phyloP scores from a whole-genome alignment of 2,329 filamentous ascomycete genomes.

The Lasiodiplodia citricola region DNA sequence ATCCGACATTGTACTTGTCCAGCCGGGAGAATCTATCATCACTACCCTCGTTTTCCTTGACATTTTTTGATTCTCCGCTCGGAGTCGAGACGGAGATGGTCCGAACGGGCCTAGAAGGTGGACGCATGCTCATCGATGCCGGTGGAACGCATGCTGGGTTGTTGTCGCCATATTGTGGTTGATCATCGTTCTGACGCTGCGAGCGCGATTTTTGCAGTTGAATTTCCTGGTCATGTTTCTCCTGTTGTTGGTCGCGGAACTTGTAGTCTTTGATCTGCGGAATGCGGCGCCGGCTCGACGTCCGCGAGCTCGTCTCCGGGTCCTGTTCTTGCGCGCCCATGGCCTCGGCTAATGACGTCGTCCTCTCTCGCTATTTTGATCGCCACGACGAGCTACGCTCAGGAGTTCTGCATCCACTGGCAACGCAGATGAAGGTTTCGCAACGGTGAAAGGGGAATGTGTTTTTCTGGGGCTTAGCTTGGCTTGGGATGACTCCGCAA shows the following conservation, averaged over 20 bases:
- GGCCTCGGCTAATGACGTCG: not conserved
- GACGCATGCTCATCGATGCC: constrained; percentile 10
- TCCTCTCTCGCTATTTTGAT: not conserved
- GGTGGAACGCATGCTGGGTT: constrained; percentile 20
- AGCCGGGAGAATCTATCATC: not conserved
- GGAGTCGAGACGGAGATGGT: not conserved
- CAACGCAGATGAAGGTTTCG: not conserved
- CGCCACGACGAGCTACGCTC: not conserved
- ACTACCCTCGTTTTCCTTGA: not conserved
- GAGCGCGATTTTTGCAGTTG: not conserved
- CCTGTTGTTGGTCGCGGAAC: not conserved
- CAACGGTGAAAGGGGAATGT: not conserved
- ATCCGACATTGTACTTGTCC: constrained; percentile 29
- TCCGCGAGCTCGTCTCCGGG: constrained; percentile 14
- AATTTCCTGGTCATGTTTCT: not conserved
- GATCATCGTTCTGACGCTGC: not conserved
- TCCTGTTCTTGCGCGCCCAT: constrained; percentile 16
- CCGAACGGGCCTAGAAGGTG: not conserved
- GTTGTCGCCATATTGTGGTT: constrained; percentile 4
- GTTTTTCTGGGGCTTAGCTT: no score
- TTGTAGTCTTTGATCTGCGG: constrained; percentile 10
- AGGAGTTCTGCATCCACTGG: not conserved
- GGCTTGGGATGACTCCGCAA: constrained; percentile 1
- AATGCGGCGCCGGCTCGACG: constrained; percentile 12
- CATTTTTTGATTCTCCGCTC: not conserved